Base-by-base conservation (phyloP, 192 early-diverging fungal genomes). In the Paraglomus brasilianum region DNA sequence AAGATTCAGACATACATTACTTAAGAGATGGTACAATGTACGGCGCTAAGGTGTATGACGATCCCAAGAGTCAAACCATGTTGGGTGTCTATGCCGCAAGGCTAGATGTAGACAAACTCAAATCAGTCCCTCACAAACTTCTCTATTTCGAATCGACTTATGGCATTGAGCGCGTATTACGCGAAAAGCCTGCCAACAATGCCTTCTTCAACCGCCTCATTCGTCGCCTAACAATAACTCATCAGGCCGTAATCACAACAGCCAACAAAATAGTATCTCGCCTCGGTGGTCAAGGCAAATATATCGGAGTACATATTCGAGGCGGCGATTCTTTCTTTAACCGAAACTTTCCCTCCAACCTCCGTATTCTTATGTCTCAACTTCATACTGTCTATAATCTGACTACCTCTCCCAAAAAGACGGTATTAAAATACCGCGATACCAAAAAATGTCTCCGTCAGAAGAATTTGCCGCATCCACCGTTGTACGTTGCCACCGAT, bases 401-500 rank as follows among this genome's bases (percentile, higher is more conserved):
- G 42, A 40, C 36, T 40, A 40, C 4, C 42, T 10, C 1, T 1
- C 5, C 38, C n/a, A n/a, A 4, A 9, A 9, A 0, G 47, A 10
- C 69, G 22, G 39, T 5, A 40, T 47, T 7, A 5, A 47, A 9
- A 15, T 24, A 8, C 1, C 11, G 0, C 15, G 24, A 8, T 24
- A 11, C 57, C 72, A 67, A 24, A 46, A 21, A 52, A 59, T 55
- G 52, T 56, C 3, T 56, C 11, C 1, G 73, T 8, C 72, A 71
- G n/a, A 74, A 70, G 22, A 73, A 78, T 50, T 70, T 70, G 30
- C 56, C 48, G 0, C 69, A 72, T 17, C 81, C 83, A 5, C 73
- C 75, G 30, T 76, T 85, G 2, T 85, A 78, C 39, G 78, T 85
- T 6, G 83, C 81, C 7, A 85, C 83, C 4, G 83, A 85, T 51